A percentile compares a stretch with the other conserved stretches of the same genome.
phyloP scores from a whole-genome alignment of 768 basidiomycete species.

The Macrolepiota albuminosa region DNA sequence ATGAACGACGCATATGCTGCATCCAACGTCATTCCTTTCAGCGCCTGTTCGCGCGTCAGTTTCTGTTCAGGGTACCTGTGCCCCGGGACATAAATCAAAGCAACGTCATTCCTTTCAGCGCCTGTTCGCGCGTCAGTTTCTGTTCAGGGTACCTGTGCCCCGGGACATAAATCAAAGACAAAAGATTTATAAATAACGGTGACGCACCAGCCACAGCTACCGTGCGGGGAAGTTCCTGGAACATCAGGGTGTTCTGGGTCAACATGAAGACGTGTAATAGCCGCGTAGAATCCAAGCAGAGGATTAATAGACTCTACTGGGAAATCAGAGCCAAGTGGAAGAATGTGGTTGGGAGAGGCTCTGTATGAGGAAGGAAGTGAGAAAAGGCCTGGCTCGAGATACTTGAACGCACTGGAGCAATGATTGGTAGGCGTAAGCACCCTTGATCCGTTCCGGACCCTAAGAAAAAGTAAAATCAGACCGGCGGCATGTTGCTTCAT shows the following conservation, averaged over 20 bases:
- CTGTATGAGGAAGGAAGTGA: slow-evolving; percentile 24
- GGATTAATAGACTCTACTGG: slow-evolving; percentile 92
- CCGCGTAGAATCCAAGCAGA: slow-evolving; percentile 85
- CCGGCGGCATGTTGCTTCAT: neutral
- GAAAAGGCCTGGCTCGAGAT: neutral
- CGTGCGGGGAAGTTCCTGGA: slow-evolving; percentile 78
- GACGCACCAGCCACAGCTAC: slow-evolving; percentile 73
- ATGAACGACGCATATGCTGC: slow-evolving; percentile 85
- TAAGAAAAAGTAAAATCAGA: neutral
- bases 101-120: slow-evolving; percentile 86
- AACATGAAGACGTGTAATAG: slow-evolving; percentile 57
- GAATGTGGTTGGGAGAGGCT: slow-evolving; percentile 43
- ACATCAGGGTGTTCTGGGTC: slow-evolving; percentile 25
- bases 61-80: slow-evolving; percentile 72
- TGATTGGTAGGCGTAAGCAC: slow-evolving; percentile 87
- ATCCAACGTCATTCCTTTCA: slow-evolving; percentile 89
- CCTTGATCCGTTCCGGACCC: slow-evolving; percentile 70
- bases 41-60: slow-evolving; percentile 75
- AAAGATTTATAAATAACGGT: neutral
- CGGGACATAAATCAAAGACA: neutral
- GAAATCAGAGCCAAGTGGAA: slow-evolving; percentile 91
- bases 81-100: neutral
- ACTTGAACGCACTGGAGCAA: slow-evolving; percentile 51
- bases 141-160: slow-evolving; percentile 70
- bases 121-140: slow-evolving; percentile 73